Conservation (phyloP, 441 rosid species). For the Pelargonium myrrhifolium region DNA sequence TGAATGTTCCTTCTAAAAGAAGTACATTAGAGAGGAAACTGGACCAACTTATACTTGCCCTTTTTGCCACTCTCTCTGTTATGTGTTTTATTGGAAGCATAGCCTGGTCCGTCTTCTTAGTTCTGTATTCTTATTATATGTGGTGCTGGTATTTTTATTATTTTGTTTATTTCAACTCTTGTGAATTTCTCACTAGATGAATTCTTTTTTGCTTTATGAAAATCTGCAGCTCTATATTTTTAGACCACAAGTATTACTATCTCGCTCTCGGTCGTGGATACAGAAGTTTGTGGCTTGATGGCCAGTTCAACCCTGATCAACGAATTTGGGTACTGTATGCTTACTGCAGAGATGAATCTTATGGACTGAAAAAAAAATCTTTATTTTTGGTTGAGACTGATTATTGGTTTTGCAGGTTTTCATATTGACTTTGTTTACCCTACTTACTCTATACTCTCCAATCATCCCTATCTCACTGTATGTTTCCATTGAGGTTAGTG, state of each 20-base stretch:
- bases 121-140: constrained; percentile 14
- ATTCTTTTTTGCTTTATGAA: constrained; percentile 14
- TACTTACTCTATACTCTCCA: constrained; percentile 87
- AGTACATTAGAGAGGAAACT: constrained; percentile 98
- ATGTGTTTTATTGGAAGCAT: constrained; percentile 89
- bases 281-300: constrained; percentile 25
- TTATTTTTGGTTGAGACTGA: constrained; percentile 15
- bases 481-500: constrained; percentile 92
- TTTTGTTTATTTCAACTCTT: background rate
- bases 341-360: constrained; percentile 14
- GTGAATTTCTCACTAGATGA: constrained; percentile 7
- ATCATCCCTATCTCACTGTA: constrained; percentile 94
- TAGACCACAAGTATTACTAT: constrained; percentile 58
- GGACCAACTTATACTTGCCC: constrained; percentile 88
- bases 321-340: constrained; percentile 49
- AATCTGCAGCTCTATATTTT: constrained; percentile 76
- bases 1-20: constrained; percentile 98
- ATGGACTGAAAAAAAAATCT: background rate
- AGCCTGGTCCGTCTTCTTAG: constrained; percentile 56
- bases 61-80: constrained; percentile 71
- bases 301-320: constrained; percentile 56
- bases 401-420: constrained; percentile 55
- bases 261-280: constrained; percentile 41
- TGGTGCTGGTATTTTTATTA: background rate
- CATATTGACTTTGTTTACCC: constrained; percentile 73